Conservation (phyloP, 495 filamentous ascomycete genomes). For the Penicillium maclennaniae region DNA sequence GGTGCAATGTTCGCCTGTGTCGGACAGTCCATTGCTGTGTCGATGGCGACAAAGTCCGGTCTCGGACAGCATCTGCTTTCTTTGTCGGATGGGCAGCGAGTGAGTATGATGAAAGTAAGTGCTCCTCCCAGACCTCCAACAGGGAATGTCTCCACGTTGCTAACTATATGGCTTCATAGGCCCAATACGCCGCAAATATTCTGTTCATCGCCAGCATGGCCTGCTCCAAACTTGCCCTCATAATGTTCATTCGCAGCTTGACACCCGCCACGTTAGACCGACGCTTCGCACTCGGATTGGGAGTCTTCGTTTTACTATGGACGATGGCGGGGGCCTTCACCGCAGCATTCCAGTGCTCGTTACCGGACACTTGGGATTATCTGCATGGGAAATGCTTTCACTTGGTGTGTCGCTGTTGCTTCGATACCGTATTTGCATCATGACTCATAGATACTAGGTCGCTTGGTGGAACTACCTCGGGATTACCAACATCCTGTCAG, state of each 20-base stretch:
- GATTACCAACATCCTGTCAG: conserved; percentile 41
- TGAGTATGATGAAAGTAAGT: conserved; percentile 10
- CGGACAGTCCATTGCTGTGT: conserved; percentile 22
- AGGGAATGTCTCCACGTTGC: background rate
- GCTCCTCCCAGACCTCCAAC: background rate
- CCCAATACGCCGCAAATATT: conserved; percentile 29
- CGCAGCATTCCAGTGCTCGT: conserved; percentile 40
- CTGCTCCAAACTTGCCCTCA: conserved; percentile 33
- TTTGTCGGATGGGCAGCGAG: background rate
- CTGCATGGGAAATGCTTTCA: conserved; percentile 33
- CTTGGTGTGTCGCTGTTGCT: conserved; percentile 23
- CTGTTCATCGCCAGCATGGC: conserved; percentile 30
- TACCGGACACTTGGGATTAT: conserved; percentile 37
- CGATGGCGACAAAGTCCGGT: conserved; percentile 18
- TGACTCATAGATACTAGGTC: conserved; percentile 13
- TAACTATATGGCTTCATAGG: conserved; percentile 12
- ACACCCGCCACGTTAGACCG: conserved; percentile 20
- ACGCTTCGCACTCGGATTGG: conserved; percentile 19
- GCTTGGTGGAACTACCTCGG: conserved; percentile 41
- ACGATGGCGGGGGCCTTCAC: conserved; percentile 28
- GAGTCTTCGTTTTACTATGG: conserved; percentile 31
- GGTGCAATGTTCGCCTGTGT: conserved; percentile 35
- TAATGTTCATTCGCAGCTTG: conserved; percentile 26
- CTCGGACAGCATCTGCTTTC: conserved; percentile 19
- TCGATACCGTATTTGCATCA: background rate